Evolutionary conservation across 257 asterid genomes (phyloP).

Genomic region (Cruciata laevipes): DNA sequence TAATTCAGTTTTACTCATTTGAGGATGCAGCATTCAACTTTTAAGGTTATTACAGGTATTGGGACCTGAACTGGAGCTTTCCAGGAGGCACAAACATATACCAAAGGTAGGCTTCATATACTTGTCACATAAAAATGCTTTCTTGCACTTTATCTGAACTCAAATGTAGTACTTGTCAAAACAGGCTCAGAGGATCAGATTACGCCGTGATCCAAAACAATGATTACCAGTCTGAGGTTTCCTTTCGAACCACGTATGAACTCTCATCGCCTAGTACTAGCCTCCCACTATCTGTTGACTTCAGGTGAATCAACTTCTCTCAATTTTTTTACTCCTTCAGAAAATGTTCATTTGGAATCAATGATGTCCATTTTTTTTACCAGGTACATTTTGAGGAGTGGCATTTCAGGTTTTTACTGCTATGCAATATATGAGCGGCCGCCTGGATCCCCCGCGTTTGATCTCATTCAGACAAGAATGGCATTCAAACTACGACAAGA

Average conservation of each 20-base stretch:
- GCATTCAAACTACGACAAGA: constrained; percentile 39
- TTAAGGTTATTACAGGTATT: constrained; percentile 30
- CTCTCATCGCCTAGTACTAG: constrained; percentile 28
- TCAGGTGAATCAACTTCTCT: constrained; percentile 20
- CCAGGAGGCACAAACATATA: constrained; percentile 45
- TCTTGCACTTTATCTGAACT: background rate
- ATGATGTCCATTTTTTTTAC: background rate
- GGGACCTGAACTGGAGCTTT: constrained; percentile 58
- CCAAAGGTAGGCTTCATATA: constrained; percentile 24
- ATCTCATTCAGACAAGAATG: constrained; percentile 47
- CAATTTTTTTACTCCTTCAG: background rate
- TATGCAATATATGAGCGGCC: constrained; percentile 43
- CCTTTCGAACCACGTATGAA: constrained; percentile 37
- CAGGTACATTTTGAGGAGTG: constrained; percentile 47
- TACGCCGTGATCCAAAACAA: constrained; percentile 39
- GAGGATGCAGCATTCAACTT: background rate
- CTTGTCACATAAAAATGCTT: background rate
- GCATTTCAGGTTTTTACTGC: constrained; percentile 51
- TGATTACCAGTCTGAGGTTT: constrained; percentile 41
- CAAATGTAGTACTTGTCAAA: background rate
- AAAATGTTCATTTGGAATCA: too few species aligned
- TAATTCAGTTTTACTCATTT: background rate
- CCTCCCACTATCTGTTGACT: constrained; percentile 42
- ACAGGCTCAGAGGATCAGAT: constrained; percentile 45
- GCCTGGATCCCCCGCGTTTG: constrained; percentile 34